Evolutionary conservation across 2,329 filamentous ascomycete genomes (phyloP), one percentile per base, ranked within the genome.

Genomic region (Aspergillus sp.): DNA sequence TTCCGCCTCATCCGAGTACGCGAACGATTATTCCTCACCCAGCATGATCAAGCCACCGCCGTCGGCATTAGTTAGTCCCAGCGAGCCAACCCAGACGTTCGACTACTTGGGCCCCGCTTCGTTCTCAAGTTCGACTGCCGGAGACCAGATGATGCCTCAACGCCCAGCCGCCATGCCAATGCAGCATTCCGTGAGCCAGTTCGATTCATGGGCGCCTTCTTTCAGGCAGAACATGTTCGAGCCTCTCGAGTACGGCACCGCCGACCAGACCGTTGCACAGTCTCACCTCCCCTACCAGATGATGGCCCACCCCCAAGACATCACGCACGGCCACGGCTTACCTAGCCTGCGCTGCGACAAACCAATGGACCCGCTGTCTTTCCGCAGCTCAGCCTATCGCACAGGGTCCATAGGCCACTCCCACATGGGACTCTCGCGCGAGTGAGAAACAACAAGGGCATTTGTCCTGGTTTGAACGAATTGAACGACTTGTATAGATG

Each of bases 201-300:
- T 69, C 51, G 65, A 73, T 11, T 32, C 65, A 10, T 77, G 74
- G 74, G 61, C 66, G 7, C 67, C 73, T 0, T 60, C 69, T 5
- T 76, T 74, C 62, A 69, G 74, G n/a, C 70, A 69, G 22, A 68
- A 69, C 31, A 62, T 75, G 46, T 77, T 73, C 66, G 65, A 64
- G 18, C 61, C 73, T 0, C 65, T 75, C 6, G 72, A 73, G 11
- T 77, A 73, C 58, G 60, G 56, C 9, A 42, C 65, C 2, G 47
- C 61, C 31, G 61, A 55, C 20, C 72, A 72, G 49, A 53, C 68
- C 5, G 55, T 75, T 18, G 46, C 66, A 16, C 71, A 68, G 36
- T 57, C 69, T 4, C 51, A 63, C 16, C 69, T 75, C 64, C 61
- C 65, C 39, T 75, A 71, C 58, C 66, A 67, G 18, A 65, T 75